phyloP scores from a whole-genome alignment of 2,329 filamentous ascomycete species.

The Massarina eburnea region DNA sequence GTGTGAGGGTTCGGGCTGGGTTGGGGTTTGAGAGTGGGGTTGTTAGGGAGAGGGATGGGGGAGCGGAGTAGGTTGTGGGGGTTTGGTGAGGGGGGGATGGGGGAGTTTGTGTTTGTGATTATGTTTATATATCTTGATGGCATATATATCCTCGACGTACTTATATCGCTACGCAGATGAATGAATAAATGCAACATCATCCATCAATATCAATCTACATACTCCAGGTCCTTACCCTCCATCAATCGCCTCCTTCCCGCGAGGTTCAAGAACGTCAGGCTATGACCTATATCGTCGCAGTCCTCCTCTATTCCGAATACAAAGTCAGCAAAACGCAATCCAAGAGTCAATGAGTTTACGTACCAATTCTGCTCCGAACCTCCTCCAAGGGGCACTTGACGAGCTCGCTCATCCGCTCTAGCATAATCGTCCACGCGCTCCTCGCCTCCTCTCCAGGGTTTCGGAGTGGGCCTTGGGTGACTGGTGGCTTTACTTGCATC shows the following conservation, averaged over 20 bases:
- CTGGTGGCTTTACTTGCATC: slow-evolving; percentile 28
- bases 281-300: slow-evolving; percentile 18
- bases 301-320: slow-evolving; percentile 22
- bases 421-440: slow-evolving; percentile 25
- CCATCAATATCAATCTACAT: too few species aligned
- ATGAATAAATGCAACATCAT: too few species aligned
- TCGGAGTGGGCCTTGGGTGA: slow-evolving; percentile 29
- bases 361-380: slow-evolving; percentile 19
- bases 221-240: slow-evolving; percentile 20
- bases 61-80: neutral
- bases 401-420: slow-evolving; percentile 28
- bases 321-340: too few species aligned
- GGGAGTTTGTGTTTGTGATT: too few species aligned
- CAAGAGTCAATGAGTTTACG: too few species aligned
- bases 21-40: slow-evolving; percentile 49
- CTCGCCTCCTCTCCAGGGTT: slow-evolving; percentile 9
- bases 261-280: slow-evolving; percentile 25
- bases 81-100: too few species aligned
- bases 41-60: slow-evolving; percentile 26
- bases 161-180: too few species aligned
- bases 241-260: slow-evolving; percentile 29
- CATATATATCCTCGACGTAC: too few species aligned
- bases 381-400: slow-evolving; percentile 19
- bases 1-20: slow-evolving; percentile 48
- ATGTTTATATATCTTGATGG: too few species aligned